Conservation (phyloP, 2,329 filamentous ascomycete species). For the Xylaria sp. region DNA sequence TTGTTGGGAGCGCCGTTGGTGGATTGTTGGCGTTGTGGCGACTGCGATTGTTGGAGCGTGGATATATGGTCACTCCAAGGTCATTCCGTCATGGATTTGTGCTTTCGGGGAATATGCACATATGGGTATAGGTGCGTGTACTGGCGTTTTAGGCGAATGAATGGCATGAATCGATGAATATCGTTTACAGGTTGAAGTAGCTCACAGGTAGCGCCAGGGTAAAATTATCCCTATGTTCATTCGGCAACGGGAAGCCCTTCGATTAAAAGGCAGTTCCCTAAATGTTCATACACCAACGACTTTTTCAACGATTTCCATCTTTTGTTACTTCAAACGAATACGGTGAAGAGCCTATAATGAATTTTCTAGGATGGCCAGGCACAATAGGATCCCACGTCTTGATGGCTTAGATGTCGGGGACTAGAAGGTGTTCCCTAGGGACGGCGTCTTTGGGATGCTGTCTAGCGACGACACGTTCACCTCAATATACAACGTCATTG, state of each 20-base stretch:
- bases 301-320: neutral
- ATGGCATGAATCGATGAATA: neutral
- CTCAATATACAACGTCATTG: too few relatives aligned
- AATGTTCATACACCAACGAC: neutral
- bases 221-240: neutral
- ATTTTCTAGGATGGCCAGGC: neutral
- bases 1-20: neutral
- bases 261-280: neutral
- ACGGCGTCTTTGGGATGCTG: too few relatives aligned
- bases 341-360: neutral
- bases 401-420: too few relatives aligned
- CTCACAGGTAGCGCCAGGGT: neutral
- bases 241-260: neutral
- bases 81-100: neutral
- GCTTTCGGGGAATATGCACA: neutral
- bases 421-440: too few relatives aligned
- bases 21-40: neutral
- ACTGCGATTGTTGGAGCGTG: neutral
- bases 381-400: neutral
- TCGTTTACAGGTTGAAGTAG: neutral
- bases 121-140: neutral
- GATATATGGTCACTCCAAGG: neutral
- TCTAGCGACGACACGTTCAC: too few relatives aligned
- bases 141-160: slow-evolving; percentile 15
- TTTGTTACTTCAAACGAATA: neutral